Base-by-base conservation (phyloP, 2,329 filamentous ascomycete genomes). In the Huntiella omanensis region DNA sequence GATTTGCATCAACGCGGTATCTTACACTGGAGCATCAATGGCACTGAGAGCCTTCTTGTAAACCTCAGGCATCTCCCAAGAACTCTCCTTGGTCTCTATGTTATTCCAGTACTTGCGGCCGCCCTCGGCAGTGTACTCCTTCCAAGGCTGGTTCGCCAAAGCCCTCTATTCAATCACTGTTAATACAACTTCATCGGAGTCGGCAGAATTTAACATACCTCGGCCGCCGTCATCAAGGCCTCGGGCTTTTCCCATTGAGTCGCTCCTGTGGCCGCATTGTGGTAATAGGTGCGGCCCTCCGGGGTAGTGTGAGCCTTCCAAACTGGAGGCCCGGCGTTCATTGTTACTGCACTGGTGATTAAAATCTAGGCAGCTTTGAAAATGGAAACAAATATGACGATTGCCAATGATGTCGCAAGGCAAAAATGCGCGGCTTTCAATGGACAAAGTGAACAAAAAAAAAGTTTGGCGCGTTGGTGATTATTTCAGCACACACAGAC, bases 41-140 rank as follows among this genome's bases (percentile, higher is more conserved):
- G 75, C 72, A 44, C 78, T 78, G 49, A 87, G 67, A 50, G 83
- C 82, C 54, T 71, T 71, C 58, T 83, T 85, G 64, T 87, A 87
- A 52, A 66, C 75, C 47, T 85, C 82, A 47, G 91, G 91, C 72
- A 94, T 87, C 57, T 87, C 81, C 91, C 91, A 98, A 32, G 83
- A 85, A 60, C 86, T 96, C 64, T 86, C 74, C 63, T 88, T 87
- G 39, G 83, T 87, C 62, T 92, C 81, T 33, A 79, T 83, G 61
- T 98, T 91, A 62, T 87, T 88, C 83, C 86, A 98, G 64, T 98
- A 98, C 59, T 88, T 84, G 55, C 80, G 77, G 40, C 88, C 91
- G 52, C 84, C 83, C 51, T 86, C 77, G 16, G 83, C 79, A 19
- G 80, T 85, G 58, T 93, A 91, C 62, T 94, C 85, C 57, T 88